Percentiles rank a stretch among this genome's conserved stretches.
Conservation (phyloP, 2,329 filamentous ascomycete species). For the Aureobasidium sp. region DNA sequence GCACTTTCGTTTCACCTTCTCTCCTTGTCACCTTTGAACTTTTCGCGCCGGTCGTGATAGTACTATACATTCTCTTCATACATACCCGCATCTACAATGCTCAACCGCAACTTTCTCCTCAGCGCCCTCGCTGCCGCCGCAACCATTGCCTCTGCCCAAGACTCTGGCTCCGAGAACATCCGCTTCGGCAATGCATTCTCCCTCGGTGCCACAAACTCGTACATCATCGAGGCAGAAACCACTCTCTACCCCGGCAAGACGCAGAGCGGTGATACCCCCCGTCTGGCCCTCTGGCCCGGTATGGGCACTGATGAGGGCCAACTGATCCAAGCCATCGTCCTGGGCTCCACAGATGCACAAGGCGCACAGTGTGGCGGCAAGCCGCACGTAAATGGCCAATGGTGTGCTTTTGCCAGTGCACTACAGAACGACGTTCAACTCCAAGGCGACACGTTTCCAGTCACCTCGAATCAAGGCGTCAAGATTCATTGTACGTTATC, state of each 20-base stretch:
- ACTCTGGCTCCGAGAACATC: conserved; percentile 2
- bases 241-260: conserved; percentile 38
- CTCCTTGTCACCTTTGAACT: background rate
- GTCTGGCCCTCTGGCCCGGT: conserved; percentile 42
- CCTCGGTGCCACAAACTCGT: conserved; percentile 25
- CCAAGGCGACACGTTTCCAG: background rate
- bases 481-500: background rate
- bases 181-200: conserved; percentile 9
- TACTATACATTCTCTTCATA: background rate
- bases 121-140: background rate
- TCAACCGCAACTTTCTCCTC: conserved; percentile 7
- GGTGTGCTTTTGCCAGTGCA: conserved; percentile 15
- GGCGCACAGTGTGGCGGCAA: conserved; percentile 6
- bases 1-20: background rate
- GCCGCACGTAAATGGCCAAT: conserved; percentile 5
- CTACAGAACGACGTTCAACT: conserved; percentile 8
- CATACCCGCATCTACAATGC: background rate
- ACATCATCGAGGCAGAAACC: conserved; percentile 39
- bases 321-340: conserved; percentile 40
- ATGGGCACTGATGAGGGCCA: conserved; percentile 44
- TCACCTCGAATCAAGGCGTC: background rate
- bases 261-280: conserved; percentile 33
- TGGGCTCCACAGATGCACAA: conserved; percentile 6
- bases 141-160: background rate
- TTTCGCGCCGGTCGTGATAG: background rate